Base-by-base conservation (phyloP, 1,284 basidiomycete genomes). In the Naganishia sp. region DNA sequence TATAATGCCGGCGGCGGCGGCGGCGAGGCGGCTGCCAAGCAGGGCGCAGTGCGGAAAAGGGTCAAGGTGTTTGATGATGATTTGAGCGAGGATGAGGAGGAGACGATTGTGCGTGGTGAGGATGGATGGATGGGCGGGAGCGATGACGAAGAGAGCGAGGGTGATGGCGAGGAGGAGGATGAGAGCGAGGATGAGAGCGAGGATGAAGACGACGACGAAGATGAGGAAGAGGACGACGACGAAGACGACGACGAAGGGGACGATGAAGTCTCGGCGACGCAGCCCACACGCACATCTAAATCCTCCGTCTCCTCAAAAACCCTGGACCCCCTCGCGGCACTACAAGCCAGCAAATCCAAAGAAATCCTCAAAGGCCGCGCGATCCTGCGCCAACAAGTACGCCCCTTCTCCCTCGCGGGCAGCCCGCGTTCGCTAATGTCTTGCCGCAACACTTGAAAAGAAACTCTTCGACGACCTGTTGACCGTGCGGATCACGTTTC, bases 401-500 rank as follows among this genome's bases (percentile, higher is more conserved):
- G 88, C 82, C 23, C n/a, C 21, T 18, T 46, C 3, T 53, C 23
- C 41, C 35, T 67, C 63, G 6, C 18, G 15, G 58, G 63, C 11
- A 39, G 51, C 11, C 10, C 35, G 31, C 18, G 39, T 25, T n/a
- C 1, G 17, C 47, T 23, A 7, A 63, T 70, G 28, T 28, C 28
- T 28, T 28, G 18, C 23, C 45, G 17, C 68, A 17, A 69, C 2
- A 4, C 13, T 39, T 13, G 13, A 39, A 35, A 35, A 95, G 92
- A 82, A 83, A 6, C 80, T 93, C 39, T 95, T 91, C 87, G 91
- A 95, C 75, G 83, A 84, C 6, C 81, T 96, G 42, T 83, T 96
- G 43, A 91, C 94, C 74, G 85, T 90, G 21, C 86, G 94, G 43
- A 97, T 97, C 76, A 87, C 88, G 35, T 79, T 95, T 62, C 94